These are phyloP conservation scores for Pseudoturritis turrita DNA, from an alignment of 345 rosid genomes.

Conservation along the genomic window DNA sequence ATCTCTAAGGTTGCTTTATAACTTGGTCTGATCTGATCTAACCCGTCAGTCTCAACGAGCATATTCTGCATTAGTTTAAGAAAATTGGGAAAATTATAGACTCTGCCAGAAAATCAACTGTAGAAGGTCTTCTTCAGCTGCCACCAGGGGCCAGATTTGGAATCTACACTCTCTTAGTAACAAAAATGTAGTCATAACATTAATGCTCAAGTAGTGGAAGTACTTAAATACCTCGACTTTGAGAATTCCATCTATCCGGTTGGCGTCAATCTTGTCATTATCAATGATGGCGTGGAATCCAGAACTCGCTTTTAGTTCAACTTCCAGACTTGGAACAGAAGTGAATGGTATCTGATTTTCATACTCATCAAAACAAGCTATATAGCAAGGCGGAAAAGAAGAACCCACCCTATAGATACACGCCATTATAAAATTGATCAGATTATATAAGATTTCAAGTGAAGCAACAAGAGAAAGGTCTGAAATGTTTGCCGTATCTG, in stretches of 20 bases:
- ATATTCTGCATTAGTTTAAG: constrained; percentile 34
- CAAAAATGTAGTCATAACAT: background rate
- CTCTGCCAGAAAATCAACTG: too few species aligned
- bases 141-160: too few species aligned
- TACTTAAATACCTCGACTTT: constrained; percentile 36
- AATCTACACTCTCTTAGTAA: too few species aligned
- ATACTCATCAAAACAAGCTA: constrained; percentile 48
- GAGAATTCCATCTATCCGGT: constrained; percentile 33
- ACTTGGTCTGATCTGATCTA: constrained; percentile 44
- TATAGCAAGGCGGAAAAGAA: constrained; percentile 24
- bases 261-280: constrained; percentile 22
- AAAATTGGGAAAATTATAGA: background rate
- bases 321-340: constrained; percentile 34
- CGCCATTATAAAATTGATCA: background rate
- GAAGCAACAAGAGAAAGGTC: background rate
- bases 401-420: constrained; percentile 54
- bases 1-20: constrained; percentile 43
- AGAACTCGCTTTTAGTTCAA: constrained; percentile 24
- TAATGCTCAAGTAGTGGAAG: background rate
- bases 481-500: background rate
- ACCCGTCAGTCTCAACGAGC: constrained; percentile 29
- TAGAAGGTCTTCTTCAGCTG: too few species aligned
- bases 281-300: background rate
- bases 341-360: constrained; percentile 42
- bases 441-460: background rate